These are phyloP conservation scores for Starmerella bombicola DNA, from an alignment of 805 yeast species.

Conservation along the genomic window DNA sequence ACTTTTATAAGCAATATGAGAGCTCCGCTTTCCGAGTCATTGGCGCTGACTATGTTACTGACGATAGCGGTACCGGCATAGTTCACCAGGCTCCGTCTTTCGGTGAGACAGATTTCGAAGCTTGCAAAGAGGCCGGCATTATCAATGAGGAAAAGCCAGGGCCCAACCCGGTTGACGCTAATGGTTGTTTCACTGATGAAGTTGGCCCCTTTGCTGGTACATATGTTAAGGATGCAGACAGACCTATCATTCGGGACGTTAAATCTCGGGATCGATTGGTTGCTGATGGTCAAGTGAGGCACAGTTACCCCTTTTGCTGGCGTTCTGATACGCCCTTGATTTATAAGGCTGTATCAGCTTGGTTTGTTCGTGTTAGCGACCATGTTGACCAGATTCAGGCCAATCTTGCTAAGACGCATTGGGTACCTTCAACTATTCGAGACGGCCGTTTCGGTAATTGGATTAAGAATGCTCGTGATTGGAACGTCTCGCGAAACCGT, in stretches of 20 bases:
- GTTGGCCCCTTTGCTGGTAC: slow-evolving; percentile 67
- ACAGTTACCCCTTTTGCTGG: slow-evolving; percentile 99
- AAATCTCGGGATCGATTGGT: slow-evolving; percentile 66
- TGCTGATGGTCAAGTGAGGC: slow-evolving; percentile 71
- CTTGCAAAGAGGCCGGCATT: slow-evolving; percentile 63
- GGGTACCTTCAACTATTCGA: slow-evolving; percentile 88
- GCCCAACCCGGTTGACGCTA: slow-evolving; percentile 92
- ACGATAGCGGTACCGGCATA: slow-evolving; percentile 96
- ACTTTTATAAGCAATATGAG: slow-evolving; percentile 61
- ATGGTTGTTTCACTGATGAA: slow-evolving; percentile 67
- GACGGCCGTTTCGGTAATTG: slow-evolving; percentile 95
- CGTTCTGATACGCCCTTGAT: slow-evolving; percentile 96
- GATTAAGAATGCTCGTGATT: slow-evolving; percentile 97
- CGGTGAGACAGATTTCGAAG: slow-evolving; percentile 96
- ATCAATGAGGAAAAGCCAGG: slow-evolving; percentile 56
- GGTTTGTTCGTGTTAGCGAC: slow-evolving; percentile 89
- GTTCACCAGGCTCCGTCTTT: slow-evolving; percentile 98
- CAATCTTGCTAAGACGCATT: slow-evolving; percentile 72
- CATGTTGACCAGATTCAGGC: slow-evolving; percentile 80
- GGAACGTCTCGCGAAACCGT: slow-evolving; percentile 97
- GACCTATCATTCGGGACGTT: slow-evolving; percentile 71
- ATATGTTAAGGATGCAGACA: slow-evolving; percentile 93
- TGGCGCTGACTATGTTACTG: slow-evolving; percentile 71
- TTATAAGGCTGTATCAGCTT: slow-evolving; percentile 94
- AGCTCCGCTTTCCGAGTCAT: slow-evolving; percentile 75